These are phyloP conservation scores for Thermothelomyces thermophilus DNA, from an alignment of 2,329 filamentous ascomycete genomes.

Conservation along the genomic window DNA sequence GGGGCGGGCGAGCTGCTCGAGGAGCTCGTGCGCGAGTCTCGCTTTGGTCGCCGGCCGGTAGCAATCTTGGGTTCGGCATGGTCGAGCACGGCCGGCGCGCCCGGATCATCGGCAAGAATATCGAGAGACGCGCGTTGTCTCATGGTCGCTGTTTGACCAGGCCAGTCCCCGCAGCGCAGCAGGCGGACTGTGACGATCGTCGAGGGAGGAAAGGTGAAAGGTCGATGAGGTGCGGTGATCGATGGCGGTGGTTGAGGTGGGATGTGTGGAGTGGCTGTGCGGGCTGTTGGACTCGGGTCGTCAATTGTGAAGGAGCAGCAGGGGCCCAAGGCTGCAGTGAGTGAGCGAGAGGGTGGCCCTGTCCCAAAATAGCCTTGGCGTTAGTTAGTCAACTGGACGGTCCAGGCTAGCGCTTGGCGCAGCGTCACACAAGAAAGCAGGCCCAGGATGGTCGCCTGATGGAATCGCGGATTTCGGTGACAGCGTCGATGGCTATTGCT, in stretches of 20 bases:
- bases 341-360: constrained; percentile 4
- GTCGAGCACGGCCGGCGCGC: constrained; percentile 11
- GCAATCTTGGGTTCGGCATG: constrained; percentile 21
- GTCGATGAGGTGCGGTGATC: constrained; percentile 15
- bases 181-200: constrained; percentile 2
- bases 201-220: not conserved
- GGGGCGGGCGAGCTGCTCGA: constrained; percentile 70
- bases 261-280: constrained; percentile 16
- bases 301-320: constrained; percentile 17
- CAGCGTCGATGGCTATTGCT: not conserved
- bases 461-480: not conserved
- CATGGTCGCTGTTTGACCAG: constrained; percentile 15
- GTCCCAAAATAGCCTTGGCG: constrained; percentile 21
- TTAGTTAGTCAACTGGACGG: too few species aligned
- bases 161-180: constrained; percentile 12
- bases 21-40: constrained; percentile 55
- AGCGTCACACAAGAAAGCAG: not conserved
- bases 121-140: constrained; percentile 21
- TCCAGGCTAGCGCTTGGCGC: constrained; percentile 2
- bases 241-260: constrained; percentile 6
- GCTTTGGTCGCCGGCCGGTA: constrained; percentile 33
- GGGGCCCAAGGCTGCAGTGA: constrained; percentile 16
- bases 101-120: constrained; percentile 18
- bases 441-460: not conserved
- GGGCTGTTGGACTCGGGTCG: constrained; percentile 17